Evolutionary conservation across 129 eudicot species (phyloP), one percentile per base, ranked within the genome.

Genomic region (Tagetes patula): DNA sequence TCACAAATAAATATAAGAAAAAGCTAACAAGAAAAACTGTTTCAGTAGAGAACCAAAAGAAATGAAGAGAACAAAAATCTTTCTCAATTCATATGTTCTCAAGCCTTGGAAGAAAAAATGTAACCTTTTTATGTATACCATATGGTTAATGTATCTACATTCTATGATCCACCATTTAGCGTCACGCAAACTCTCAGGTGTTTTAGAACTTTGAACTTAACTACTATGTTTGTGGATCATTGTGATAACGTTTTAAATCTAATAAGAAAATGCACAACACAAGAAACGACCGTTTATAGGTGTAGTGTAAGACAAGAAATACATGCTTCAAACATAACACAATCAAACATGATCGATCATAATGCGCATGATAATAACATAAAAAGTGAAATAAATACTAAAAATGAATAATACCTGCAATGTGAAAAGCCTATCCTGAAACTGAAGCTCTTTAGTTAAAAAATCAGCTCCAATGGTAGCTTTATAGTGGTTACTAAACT

Each of bases 401-500:
- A 14, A 39, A 43, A 77, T 77, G 33, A 69, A 14, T 27, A 20
- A 38, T 27, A 83, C 87, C 87, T 83, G 87, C 79, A 83, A 83
- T 32, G 87, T 83, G 84, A 83, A 83, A 79, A 79, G 84, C 50
- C 84, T 75, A 62, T 83, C 87, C 74, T 83, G 84, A 72, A 79
- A 83, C 59, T 83, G 87, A 55, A 83, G 69, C 76, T 83, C 87
- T 60, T 83, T 83, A 13, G 84, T 83, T 68, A 83, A 59, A 79
- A 83, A 83, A 75, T 83, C 87, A 71, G 84, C 87, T 39, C 84
- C 87, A 60, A 83, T 83, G n/a, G 87, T 83, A 41, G 87, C 87
- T 59, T 83, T 83, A 70, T 83, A 83, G 84, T 83, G 87, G 75
- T 83, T 83, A 65, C 84, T 83, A 64, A 83, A 83, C 84, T 83